Evolutionary conservation across 177 flowering plant genomes (phyloP).

Genomic region (Tripterygium wilfordii): DNA sequence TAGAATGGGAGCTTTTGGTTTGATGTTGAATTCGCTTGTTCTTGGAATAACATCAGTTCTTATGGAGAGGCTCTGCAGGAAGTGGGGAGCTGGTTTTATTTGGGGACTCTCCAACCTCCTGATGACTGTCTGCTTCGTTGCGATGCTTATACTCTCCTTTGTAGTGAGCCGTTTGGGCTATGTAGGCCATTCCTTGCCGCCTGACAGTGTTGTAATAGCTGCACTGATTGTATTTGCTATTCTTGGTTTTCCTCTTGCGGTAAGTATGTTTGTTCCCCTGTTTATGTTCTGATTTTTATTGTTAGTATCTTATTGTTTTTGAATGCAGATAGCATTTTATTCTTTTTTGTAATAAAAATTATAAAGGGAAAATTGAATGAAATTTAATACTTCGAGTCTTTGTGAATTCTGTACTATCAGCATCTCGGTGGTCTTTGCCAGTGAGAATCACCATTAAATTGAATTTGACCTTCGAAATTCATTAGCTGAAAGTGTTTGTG

Average conservation of each 20-base stretch:
- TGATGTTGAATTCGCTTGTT: conserved; percentile 82
- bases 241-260: conserved; percentile 91
- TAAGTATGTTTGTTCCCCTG: conserved; percentile 34
- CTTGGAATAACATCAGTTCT: conserved; percentile 82
- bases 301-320: background rate
- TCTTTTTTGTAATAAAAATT: background rate
- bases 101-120: conserved; percentile 88
- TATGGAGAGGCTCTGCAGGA: conserved; percentile 86
- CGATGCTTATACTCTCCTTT: conserved; percentile 61
- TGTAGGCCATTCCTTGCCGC: conserved; percentile 39
- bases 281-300: background rate
- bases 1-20: conserved; percentile 84
- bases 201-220: conserved; percentile 61
- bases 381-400: background rate
- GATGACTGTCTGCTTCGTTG: conserved; percentile 71
- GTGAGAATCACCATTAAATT: no score
- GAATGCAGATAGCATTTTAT: background rate
- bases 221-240: conserved; percentile 56
- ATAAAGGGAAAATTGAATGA: background rate
- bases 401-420: no score
- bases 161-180: conserved; percentile 35
- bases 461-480: no score
- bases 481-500: no score
- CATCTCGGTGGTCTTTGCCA: no score
- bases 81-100: conserved; percentile 81